A percentile compares a stretch with the other conserved stretches of the same genome.
These are phyloP conservation scores for Boletus edulis DNA, from an alignment of 768 basidiomycete species.

Conservation along the genomic window DNA sequence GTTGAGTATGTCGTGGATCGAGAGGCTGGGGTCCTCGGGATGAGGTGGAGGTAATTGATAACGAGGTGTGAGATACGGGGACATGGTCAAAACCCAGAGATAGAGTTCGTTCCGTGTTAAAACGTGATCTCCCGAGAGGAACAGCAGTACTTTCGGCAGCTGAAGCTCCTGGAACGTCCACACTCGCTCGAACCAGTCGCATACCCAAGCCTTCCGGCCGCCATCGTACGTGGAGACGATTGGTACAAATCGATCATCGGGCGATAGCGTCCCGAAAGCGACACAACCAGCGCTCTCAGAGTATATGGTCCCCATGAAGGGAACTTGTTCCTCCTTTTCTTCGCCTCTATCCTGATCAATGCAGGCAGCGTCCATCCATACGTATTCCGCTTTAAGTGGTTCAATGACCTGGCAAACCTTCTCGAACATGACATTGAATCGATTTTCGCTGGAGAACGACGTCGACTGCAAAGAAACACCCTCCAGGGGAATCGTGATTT, in stretches of 20 bases:
- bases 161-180: constrained; percentile 16
- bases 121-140: constrained; percentile 7
- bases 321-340: constrained; percentile 2
- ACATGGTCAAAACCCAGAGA: constrained; percentile 8
- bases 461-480: constrained; percentile 3
- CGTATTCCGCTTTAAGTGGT: background rate
- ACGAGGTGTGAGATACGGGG: constrained; percentile 6
- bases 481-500: background rate
- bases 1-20: constrained; percentile 8
- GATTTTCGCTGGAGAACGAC: constrained; percentile 4
- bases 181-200: constrained; percentile 13
- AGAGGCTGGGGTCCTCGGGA: background rate
- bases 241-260: background rate
- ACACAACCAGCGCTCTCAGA: constrained; percentile 5
- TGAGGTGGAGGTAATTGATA: background rate
- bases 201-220: constrained; percentile 11
- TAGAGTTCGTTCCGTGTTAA: constrained; percentile 6
- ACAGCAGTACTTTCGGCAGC: constrained; percentile 2
- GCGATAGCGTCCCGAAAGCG: constrained; percentile 5
- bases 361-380: constrained; percentile 13
- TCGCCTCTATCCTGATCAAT: background rate
- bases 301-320: constrained; percentile 8
- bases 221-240: background rate
- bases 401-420: background rate
- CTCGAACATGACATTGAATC: constrained; percentile 2